Conservation (phyloP, 164 flowering plant genomes). For the Berberis vulgaris region DNA sequence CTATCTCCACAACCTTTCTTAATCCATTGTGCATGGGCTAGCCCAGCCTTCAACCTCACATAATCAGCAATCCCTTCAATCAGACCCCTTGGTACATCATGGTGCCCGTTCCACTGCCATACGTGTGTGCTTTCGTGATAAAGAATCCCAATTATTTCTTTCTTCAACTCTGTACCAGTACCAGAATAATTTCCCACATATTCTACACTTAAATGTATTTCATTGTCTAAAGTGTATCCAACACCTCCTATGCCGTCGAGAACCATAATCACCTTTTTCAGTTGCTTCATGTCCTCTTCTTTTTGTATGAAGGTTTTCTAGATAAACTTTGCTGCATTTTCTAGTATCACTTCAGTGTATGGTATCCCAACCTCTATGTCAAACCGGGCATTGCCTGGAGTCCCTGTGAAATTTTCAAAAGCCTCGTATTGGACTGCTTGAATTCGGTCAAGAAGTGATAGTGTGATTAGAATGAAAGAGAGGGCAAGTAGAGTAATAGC, state of each 20-base stretch:
- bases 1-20: slow-evolving; percentile 7
- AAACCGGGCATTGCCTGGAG: slow-evolving; percentile 7
- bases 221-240: not conserved
- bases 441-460: too few relatives aligned
- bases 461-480: too few relatives aligned
- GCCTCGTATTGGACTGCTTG: slow-evolving; percentile 1
- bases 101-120: slow-evolving; percentile 9
- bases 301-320: slow-evolving; percentile 10
- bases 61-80: slow-evolving; percentile 20
- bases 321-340: slow-evolving; percentile 4
- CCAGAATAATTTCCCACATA: slow-evolving; percentile 2
- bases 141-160: slow-evolving; percentile 2
- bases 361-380: not conserved
- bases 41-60: slow-evolving; percentile 14
- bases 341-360: not conserved
- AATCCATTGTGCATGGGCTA: slow-evolving; percentile 13
- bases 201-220: slow-evolving; percentile 4
- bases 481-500: too few relatives aligned
- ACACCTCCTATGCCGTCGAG: not conserved
- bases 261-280: not conserved
- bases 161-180: not conserved
- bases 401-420: slow-evolving; percentile 11
- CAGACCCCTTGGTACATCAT: slow-evolving; percentile 2
- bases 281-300: not conserved
- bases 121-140: slow-evolving; percentile 7